Evolutionary conservation across 2,329 filamentous ascomycete species (phyloP).

Genomic region (Apiospora arundinis): DNA sequence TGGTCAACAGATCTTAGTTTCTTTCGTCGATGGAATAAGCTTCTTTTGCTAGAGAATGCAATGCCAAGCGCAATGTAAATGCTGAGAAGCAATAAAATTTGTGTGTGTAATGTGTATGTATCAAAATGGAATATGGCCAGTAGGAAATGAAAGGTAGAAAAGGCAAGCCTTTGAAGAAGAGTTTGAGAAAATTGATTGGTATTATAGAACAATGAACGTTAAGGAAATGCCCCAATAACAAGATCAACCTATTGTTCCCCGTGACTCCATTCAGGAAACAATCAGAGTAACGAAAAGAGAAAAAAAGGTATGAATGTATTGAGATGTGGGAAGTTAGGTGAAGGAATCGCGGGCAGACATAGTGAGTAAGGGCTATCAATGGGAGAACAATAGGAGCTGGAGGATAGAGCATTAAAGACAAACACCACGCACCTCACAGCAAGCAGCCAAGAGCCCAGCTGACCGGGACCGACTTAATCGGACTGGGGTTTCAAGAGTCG

Average conservation of each 20-base stretch:
- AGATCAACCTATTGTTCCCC: slow-evolving; percentile 24
- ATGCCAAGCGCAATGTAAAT: slow-evolving; percentile 7
- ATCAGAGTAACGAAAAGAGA: slow-evolving; percentile 22
- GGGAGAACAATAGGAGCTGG: slow-evolving; percentile 34
- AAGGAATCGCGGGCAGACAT: slow-evolving; percentile 18
- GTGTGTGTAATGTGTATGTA: slow-evolving; percentile 1
- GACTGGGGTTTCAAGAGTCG: slow-evolving; percentile 24
- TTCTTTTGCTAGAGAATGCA: neutral
- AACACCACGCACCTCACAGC: slow-evolving; percentile 23
- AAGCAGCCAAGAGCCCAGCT: slow-evolving; percentile 24
- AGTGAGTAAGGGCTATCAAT: slow-evolving; percentile 31
- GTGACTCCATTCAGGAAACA: slow-evolving; percentile 26
- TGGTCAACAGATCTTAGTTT: slow-evolving; percentile 3
- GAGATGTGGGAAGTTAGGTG: slow-evolving; percentile 15
- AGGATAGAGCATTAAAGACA: slow-evolving; percentile 23
- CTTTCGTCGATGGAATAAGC: neutral
- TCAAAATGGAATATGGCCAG: slow-evolving; percentile 23
- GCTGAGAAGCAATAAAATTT: neutral
- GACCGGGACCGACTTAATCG: slow-evolving; percentile 18
- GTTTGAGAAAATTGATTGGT: neutral
- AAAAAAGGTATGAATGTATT: slow-evolving; percentile 20
- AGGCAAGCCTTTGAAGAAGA: slow-evolving; percentile 23
- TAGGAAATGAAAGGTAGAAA: slow-evolving; percentile 25
- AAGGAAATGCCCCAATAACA: slow-evolving; percentile 13
- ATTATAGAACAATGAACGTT: slow-evolving; percentile 29